Conservation (phyloP, 2,329 filamentous ascomycete genomes). For the Akanthomyces lecanii region DNA sequence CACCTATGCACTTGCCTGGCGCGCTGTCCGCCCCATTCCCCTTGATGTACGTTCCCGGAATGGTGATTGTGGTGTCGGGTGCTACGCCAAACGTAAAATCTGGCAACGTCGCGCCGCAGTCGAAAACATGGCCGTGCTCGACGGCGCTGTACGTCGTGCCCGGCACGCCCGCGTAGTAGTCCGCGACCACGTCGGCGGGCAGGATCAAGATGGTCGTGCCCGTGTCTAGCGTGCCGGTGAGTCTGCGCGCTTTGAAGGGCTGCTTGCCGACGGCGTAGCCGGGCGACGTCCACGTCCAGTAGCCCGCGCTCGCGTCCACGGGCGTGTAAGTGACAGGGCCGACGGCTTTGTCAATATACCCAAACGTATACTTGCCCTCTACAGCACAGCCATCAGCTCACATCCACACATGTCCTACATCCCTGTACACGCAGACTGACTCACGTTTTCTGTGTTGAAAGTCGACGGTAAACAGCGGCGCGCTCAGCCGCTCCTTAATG, state of each 20-base stretch:
- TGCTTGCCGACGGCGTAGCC: constrained; percentile 23
- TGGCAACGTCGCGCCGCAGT: constrained; percentile 42
- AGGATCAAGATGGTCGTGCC: constrained; percentile 61
- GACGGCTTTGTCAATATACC: constrained; percentile 57
- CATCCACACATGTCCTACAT: no score
- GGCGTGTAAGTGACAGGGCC: constrained; percentile 59
- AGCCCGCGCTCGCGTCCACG: constrained; percentile 57
- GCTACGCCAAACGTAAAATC: constrained; percentile 46
- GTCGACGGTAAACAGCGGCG: constrained; percentile 61
- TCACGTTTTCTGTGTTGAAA: constrained; percentile 46
- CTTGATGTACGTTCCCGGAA: constrained; percentile 5
- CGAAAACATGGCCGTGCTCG: constrained; percentile 30
- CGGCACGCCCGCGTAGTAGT: constrained; percentile 38
- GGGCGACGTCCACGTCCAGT: constrained; percentile 47
- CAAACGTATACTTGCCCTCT: constrained; percentile 69
- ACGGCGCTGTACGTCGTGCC: not conserved
- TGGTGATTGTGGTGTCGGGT: constrained; percentile 30
- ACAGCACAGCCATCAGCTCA: constrained; percentile 28
- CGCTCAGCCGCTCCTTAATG: constrained; percentile 20
- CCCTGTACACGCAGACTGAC: not conserved
- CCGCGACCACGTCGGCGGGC: constrained; percentile 45
- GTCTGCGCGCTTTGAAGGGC: constrained; percentile 32
- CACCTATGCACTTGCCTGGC: constrained; percentile 3
- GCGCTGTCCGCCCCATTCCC: not conserved
- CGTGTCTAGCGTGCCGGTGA: constrained; percentile 49